These are phyloP conservation scores for Lentinula edodes DNA, from an alignment of 768 basidiomycete genomes.

Conservation along the genomic window DNA sequence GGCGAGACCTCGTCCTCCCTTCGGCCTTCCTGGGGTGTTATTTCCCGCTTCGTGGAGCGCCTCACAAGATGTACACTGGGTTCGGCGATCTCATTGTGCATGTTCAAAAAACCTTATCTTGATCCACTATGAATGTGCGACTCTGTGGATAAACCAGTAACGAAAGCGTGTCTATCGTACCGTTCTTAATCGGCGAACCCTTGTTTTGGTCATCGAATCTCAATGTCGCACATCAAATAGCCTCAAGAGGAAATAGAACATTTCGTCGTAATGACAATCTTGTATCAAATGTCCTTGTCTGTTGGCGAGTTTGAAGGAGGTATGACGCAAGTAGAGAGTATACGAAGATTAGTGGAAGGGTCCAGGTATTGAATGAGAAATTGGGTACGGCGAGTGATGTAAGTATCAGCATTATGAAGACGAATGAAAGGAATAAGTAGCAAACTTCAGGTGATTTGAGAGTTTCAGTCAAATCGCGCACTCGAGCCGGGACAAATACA, in stretches of 20 bases:
- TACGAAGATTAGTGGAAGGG: conserved; percentile 84
- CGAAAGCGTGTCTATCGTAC: conserved; percentile 36
- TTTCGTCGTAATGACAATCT: conserved; percentile 87
- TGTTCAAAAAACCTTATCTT: neutral
- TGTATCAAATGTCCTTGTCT: conserved; percentile 90
- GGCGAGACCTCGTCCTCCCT: conserved; percentile 33
- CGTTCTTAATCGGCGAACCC: conserved; percentile 30
- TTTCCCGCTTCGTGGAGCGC: conserved; percentile 40
- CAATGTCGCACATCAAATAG: conserved; percentile 40
- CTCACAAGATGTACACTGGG: conserved; percentile 30
- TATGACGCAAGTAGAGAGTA: conserved; percentile 94
- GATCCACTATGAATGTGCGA: neutral
- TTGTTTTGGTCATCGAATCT: conserved; percentile 38
- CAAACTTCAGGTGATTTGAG: no score
- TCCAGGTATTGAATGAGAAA: conserved; percentile 84
- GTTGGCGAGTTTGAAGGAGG: conserved; percentile 81
- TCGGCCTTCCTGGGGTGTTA: conserved; percentile 28
- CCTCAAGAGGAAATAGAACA: conserved; percentile 30
- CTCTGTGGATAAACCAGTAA: conserved; percentile 29
- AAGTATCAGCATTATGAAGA: no score
- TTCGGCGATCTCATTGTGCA: conserved; percentile 28
- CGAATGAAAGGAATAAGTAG: no score
- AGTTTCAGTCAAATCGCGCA: no score
- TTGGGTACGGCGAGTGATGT: conserved; percentile 85
- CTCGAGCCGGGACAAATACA: no score